These are phyloP conservation scores for Fusarium guadeloupense DNA, from an alignment of 2,329 filamentous ascomycete genomes.

Conservation along the genomic window DNA sequence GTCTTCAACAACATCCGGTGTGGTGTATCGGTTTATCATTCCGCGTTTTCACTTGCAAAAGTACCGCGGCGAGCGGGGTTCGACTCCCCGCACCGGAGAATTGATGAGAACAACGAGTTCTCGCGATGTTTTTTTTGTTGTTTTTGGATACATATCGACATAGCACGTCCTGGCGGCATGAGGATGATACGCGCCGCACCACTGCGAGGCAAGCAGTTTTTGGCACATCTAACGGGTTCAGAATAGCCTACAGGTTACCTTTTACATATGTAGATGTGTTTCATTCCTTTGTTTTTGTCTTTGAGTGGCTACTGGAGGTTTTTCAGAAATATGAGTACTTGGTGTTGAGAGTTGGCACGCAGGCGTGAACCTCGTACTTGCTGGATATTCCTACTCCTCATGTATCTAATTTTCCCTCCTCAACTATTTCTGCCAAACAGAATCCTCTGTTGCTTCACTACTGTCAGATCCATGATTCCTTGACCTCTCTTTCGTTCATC, in stretches of 20 bases:
- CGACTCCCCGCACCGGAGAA: conserved; percentile 36
- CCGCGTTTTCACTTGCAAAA: conserved; percentile 33
- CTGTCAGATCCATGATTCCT: conserved; percentile 3
- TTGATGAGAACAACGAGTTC: rapidly evolving
- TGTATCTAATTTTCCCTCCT: neutral
- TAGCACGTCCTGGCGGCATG: neutral
- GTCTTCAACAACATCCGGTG: conserved; percentile 3
- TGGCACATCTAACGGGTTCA: neutral
- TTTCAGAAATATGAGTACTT: neutral
- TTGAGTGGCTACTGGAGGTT: neutral
- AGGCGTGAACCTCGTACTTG: neutral
- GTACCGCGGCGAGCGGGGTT: conserved; percentile 35
- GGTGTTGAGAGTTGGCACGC: neutral
- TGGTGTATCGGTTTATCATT: conserved; percentile 30
- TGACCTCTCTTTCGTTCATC: neutral
- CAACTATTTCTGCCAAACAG: neutral
- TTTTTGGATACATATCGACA: neutral
- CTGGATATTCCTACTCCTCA: neutral
- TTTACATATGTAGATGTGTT: neutral
- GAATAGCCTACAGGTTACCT: neutral
- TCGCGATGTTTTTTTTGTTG: neutral
- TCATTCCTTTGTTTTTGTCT: neutral
- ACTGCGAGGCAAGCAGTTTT: neutral
- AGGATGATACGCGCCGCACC: neutral
- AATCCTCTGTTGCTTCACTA: neutral